Percentiles rank a stretch among this genome's conserved stretches.
phyloP scores from a whole-genome alignment of 129 eudicot species.

The Artemisia annua region DNA sequence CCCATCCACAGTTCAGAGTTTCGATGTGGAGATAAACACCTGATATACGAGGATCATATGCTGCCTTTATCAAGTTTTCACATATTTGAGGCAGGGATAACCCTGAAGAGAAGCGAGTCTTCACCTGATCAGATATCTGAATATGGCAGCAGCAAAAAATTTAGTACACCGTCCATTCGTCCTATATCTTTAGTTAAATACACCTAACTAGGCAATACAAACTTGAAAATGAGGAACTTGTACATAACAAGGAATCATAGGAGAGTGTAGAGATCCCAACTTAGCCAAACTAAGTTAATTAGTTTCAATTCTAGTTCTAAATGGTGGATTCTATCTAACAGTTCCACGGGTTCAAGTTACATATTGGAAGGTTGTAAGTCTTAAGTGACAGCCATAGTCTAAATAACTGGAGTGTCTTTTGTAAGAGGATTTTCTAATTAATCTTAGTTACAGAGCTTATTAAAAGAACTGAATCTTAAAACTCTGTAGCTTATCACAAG shows the following conservation, averaged over 20 bases:
- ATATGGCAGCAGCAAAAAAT: slow-evolving; percentile 10
- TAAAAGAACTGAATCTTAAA: background rate
- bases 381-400: background rate
- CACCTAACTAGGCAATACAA: background rate
- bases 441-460: background rate
- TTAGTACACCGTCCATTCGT: background rate
- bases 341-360: background rate
- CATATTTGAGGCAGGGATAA: slow-evolving; percentile 89
- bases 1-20: slow-evolving; percentile 90
- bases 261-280: background rate
- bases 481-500: background rate
- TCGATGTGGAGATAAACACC: slow-evolving; percentile 93
- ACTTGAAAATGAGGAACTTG: slow-evolving; percentile 1
- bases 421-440: background rate
- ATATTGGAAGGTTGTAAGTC: slow-evolving; percentile 2
- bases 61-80: slow-evolving; percentile 86
- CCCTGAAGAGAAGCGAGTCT: slow-evolving; percentile 80
- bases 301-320: slow-evolving; percentile 5
- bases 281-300: slow-evolving; percentile 18
- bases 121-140: slow-evolving; percentile 88
- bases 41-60: slow-evolving; percentile 93
- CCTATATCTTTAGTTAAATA: background rate
- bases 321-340: slow-evolving; percentile 10
- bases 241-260: background rate
- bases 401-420: background rate